Percentiles rank a stretch among this genome's conserved stretches.
Conservation (phyloP, 129 eudicot species). For the Pseudognaphalium luteoalbum region DNA sequence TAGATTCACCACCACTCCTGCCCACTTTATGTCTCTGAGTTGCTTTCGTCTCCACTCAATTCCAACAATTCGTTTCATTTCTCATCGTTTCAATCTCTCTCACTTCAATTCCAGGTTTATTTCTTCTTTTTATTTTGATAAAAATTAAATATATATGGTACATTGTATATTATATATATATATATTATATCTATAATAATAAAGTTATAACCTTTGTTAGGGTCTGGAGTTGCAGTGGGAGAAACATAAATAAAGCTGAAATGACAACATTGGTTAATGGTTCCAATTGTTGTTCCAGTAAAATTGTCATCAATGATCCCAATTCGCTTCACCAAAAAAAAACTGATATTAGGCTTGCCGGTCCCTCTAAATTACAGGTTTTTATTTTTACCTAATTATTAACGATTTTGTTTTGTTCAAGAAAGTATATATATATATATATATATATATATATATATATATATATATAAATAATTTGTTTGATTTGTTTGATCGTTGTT, state of each 20-base stretch:
- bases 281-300: slow-evolving; percentile 15
- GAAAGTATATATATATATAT: not conserved
- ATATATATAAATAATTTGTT: too few relatives aligned
- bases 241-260: slow-evolving; percentile 26
- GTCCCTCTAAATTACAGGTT: slow-evolving; percentile 88
- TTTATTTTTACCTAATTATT: not conserved
- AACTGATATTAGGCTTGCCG: slow-evolving; percentile 57
- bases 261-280: slow-evolving; percentile 41
- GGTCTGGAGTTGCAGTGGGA: slow-evolving; percentile 40
- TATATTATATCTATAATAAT: not conserved
- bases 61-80: slow-evolving; percentile 32
- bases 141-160: not conserved
- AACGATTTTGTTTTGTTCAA: not conserved
- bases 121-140: not conserved
- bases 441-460: too few relatives aligned
- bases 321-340: slow-evolving; percentile 53
- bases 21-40: slow-evolving; percentile 37
- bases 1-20: not conserved
- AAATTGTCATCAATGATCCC: slow-evolving; percentile 55
- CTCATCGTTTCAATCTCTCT: slow-evolving; percentile 29
- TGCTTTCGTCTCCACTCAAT: slow-evolving; percentile 32
- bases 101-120: slow-evolving; percentile 41
- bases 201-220: slow-evolving; percentile 15
- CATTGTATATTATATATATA: slow-evolving; percentile 5
- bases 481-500: not conserved